phyloP scores from a whole-genome alignment of 192 early-diverging fungal genomes.

The Kickxella alabastrina region DNA sequence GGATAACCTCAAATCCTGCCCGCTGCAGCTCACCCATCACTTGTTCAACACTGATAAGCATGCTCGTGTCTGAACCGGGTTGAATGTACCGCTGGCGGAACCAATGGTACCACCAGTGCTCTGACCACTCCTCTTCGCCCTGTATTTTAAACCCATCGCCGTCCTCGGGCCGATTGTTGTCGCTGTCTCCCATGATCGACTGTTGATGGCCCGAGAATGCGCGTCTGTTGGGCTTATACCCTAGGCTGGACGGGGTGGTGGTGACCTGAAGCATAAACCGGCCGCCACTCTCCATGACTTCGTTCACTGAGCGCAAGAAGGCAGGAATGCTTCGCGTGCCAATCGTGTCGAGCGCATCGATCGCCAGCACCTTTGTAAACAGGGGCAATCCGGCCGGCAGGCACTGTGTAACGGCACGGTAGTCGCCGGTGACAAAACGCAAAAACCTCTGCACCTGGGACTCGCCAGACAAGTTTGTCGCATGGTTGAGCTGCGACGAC shows the following conservation, averaged over 20 bases:
- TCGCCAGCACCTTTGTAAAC: constrained; percentile 45
- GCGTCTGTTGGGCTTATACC: constrained; percentile 1
- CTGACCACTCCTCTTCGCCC: constrained; percentile 35
- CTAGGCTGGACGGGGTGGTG: constrained; percentile 44
- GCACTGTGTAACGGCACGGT: constrained; percentile 32
- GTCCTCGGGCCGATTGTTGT: not conserved
- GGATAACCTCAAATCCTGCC: constrained; percentile 46
- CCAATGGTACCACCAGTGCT: constrained; percentile 54
- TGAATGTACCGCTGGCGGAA: constrained; percentile 43
- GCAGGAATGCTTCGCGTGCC: constrained; percentile 27
- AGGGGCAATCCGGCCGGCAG: constrained; percentile 35
- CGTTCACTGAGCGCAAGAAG: constrained; percentile 28
- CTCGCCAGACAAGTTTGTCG: constrained; percentile 36
- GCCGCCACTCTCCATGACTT: constrained; percentile 21
- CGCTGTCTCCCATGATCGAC: not conserved
- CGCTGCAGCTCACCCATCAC: constrained; percentile 43
- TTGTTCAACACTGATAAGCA: constrained; percentile 37
- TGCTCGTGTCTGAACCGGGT: constrained; percentile 46
- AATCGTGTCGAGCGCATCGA: constrained; percentile 40
- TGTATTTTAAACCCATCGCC: not conserved
- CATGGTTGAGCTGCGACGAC: constrained; percentile 38
- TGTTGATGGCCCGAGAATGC: not conserved
- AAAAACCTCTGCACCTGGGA: constrained; percentile 39
- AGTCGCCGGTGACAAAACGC: constrained; percentile 44
- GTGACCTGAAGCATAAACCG: constrained; percentile 41